Evolutionary conservation across 768 basidiomycete genomes (phyloP), one percentile per base, ranked within the genome.

Genomic region (Coprinopsis sp.): DNA sequence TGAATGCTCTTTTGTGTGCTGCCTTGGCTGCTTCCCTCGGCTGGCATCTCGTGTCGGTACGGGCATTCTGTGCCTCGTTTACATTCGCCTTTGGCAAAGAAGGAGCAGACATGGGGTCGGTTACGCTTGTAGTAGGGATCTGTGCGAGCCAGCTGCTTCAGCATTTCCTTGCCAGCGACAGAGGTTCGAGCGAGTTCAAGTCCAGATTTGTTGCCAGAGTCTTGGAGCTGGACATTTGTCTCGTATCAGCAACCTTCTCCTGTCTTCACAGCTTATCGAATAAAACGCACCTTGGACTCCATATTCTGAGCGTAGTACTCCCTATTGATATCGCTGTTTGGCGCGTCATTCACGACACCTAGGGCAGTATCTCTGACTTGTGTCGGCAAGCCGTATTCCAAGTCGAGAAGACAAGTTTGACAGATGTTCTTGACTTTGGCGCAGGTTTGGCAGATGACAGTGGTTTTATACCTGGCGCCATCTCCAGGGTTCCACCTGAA

Each of bases 111-210:
- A 54, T 97, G 88, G 37, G 96, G 91, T 46, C 87, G 72, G 67
- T 98, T 99, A 47, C 95, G 84, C 66, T 97, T 96, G 71, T 98
- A 98, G 64, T 92, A 92, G 0, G 96, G 96, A 58, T 98, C 95
- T 24, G 89, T 90, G 54, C 95, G 79, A 19, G 96, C 96, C 10
- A 99, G 70, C 53, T 88, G 81, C 67, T 98, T 97, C 45, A 99
- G 70, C 90, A 98, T 94, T 58, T 99, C 96, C 64, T 94, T 92
- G 21, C 91, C 93, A 3, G 89, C 90, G 18, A 85, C 81, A 21
- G 76, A 77, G 6, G 89, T 76, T 19, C 79, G 73, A 27, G 73
- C 73, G 6, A 83, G 72, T 53, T 76, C 79, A 46, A 85, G 63
- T 29, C 79, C 72, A 16, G 85, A 83, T 57, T 81, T 82, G 59